Evolutionary conservation across 208 protist species (phyloP).

Genomic region (Trichomonas vaginalis): DNA sequence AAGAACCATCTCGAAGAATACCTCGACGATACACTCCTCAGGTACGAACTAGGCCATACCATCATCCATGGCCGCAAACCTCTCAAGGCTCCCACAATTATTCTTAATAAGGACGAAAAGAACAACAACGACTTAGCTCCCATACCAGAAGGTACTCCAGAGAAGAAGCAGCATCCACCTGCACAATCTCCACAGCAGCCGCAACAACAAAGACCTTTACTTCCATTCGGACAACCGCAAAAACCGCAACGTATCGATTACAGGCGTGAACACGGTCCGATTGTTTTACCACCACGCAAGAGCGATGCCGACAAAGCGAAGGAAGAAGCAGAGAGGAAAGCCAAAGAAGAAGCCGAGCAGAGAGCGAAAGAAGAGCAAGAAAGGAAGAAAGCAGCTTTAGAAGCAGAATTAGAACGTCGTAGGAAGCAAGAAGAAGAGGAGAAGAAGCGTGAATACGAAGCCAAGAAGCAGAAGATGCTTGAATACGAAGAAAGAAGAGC

Average conservation of each 20-base stretch:
- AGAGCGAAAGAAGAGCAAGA: constrained; percentile 10
- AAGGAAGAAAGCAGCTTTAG: neutral
- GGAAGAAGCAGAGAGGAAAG: neutral
- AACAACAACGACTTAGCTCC: neutral
- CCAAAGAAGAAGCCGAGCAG: neutral
- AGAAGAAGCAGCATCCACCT: neutral
- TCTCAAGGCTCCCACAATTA: neutral
- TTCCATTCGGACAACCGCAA: neutral
- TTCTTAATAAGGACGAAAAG: neutral
- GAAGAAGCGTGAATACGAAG: constrained; percentile 4
- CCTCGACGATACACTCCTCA: neutral
- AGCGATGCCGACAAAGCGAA: neutral
- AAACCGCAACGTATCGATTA: neutral
- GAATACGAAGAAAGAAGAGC: constrained; percentile 3
- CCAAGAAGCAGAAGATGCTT: neutral
- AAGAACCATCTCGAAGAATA: neutral
- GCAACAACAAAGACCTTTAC: neutral
- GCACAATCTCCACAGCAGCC: neutral
- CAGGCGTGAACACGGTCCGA: neutral
- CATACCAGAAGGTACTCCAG: neutral
- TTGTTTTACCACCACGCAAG: neutral
- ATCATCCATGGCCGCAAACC: constrained; percentile 1
- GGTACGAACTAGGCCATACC: neutral
- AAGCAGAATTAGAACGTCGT: neutral
- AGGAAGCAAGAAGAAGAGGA: constrained; percentile 21